phyloP scores from a whole-genome alignment of 2,329 filamentous ascomycete species.

The Cadophora sp. region DNA sequence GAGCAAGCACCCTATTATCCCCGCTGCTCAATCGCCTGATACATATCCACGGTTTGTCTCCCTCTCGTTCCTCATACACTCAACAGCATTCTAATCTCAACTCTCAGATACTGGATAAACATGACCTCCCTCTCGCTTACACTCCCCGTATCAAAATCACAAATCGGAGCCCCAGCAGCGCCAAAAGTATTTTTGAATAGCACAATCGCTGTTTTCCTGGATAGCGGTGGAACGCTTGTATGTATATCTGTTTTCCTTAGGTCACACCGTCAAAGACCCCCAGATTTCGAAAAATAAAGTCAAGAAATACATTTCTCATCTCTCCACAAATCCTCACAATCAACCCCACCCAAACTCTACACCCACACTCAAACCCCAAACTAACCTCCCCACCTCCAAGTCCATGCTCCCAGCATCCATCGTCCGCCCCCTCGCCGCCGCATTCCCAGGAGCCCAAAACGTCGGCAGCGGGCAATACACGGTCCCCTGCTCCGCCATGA shows the following conservation, averaged over 20 bases:
- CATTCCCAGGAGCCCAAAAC: conserved; percentile 28
- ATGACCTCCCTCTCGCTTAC: conserved; percentile 32
- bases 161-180: not conserved
- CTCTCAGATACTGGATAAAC: conserved; percentile 33
- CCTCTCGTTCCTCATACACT: not conserved
- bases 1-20: conserved; percentile 32
- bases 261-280: no score
- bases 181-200: conserved; percentile 1
- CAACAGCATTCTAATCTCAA: not conserved
- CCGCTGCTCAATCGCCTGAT: conserved; percentile 23
- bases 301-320: no score
- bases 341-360: no score
- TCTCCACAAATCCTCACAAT: no score
- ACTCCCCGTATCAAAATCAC: conserved; percentile 5
- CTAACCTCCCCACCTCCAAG: no score
- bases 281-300: no score
- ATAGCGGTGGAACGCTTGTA: conserved; percentile 30
- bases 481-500: conserved; percentile 23
- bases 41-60: conserved; percentile 12
- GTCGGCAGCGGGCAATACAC: conserved; percentile 27
- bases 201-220: conserved; percentile 26
- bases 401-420: conserved; percentile 27
- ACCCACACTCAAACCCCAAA: no score
- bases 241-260: no score
- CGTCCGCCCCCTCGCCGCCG: conserved; percentile 22